Evolutionary conservation across 192 early-diverging fungal species (phyloP), one percentile per base, ranked within the genome.

Genomic region (Entrophospora sp.): DNA sequence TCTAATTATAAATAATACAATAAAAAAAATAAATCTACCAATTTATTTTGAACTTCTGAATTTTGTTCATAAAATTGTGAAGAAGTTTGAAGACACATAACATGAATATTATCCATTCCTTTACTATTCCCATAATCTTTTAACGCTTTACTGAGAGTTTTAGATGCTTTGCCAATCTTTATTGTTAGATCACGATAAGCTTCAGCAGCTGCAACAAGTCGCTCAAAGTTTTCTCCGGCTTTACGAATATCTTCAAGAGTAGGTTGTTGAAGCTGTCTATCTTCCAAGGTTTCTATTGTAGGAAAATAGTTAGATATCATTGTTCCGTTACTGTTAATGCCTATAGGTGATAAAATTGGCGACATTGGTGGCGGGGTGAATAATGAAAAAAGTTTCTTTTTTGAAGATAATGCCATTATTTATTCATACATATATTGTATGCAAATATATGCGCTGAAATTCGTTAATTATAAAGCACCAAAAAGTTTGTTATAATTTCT

Each of bases 31-130:
- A 16, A 25, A 18, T 42, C 60, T 76, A 76, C 75, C 65, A 76
- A 48, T 22, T 72, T 76, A 49, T 53, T 65, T 46, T 72, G 64
- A 69, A 76, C 70, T 31, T 76, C 75, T 32, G 71, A 56, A 20
- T 60, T 64, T 55, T 69, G 61, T 35, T 76, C 75, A 53, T 76
- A 76, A 76, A 76, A 76, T 56, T 76, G 71, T 37, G 75, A 71
- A 24, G 75, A 68, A 1, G 75, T 71, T 69, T 73, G 71, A 40
- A 76, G 64, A 64, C 75, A 76, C 75, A 76, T 76, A 57, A 72
- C 71, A 58, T 76, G 70, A 6, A 66, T 69, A 32, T 45, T 73
- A 30, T 76, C 75, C 71, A 76, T 67, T 20, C 75, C 75, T 67
- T 76, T 76, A 5, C 63, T 46, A 37, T 76, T 69, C 2, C 75